phyloP scores from a whole-genome alignment of 169 alveolate genomes.

The Cryptosporidium canis region DNA sequence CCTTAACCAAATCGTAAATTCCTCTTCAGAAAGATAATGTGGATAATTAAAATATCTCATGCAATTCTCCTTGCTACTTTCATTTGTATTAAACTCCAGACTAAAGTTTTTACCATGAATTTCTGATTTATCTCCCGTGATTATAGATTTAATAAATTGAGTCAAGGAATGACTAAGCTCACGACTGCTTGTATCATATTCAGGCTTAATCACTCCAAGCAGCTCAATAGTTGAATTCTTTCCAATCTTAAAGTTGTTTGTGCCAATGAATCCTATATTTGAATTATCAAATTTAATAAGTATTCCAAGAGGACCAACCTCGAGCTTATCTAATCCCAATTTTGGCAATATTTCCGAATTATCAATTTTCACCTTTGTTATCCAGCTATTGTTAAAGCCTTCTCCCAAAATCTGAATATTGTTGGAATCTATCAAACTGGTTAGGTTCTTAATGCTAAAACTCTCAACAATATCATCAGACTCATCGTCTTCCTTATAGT shows the following conservation, averaged over 20 bases:
- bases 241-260: constrained; percentile 22
- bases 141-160: constrained; percentile 2
- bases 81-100: constrained; percentile 26
- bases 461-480: neutral
- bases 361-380: constrained; percentile 7
- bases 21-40: constrained; percentile 30
- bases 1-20: constrained; percentile 14
- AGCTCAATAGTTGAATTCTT: neutral
- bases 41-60: constrained; percentile 37
- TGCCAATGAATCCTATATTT: constrained; percentile 47
- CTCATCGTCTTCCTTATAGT: constrained; percentile 27
- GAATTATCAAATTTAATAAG: neutral
- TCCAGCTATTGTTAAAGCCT: constrained; percentile 67
- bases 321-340: constrained; percentile 31
- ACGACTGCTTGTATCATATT: constrained; percentile 2
- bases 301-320: constrained; percentile 55
- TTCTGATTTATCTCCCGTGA: neutral
- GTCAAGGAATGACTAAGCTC: constrained; percentile 6
- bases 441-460: neutral
- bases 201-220: constrained; percentile 56
- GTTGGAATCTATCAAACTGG: constrained; percentile 6
- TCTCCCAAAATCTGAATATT: constrained; percentile 44
- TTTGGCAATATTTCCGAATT: neutral
- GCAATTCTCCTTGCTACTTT: constrained; percentile 7
- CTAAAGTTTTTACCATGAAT: constrained; percentile 8